Evolutionary conservation across 306 rosid genomes (phyloP).

Genomic region (Ammopiptanthus mongolicus): DNA sequence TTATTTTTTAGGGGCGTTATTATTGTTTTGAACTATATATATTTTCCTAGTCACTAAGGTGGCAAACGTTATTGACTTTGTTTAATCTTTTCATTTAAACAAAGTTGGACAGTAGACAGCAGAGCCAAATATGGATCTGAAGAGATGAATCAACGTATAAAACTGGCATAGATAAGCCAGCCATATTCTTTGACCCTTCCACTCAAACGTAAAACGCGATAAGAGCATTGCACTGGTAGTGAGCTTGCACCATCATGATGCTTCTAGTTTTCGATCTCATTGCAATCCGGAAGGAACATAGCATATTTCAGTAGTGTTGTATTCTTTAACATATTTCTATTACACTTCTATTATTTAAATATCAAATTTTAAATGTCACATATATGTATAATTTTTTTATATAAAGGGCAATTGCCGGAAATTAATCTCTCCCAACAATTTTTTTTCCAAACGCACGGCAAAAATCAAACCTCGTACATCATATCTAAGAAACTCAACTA

Average conservation of each 20-base stretch:
- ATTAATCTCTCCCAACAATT: too few species aligned
- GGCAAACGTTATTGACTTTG: conserved; percentile 22
- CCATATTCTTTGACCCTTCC: conserved; percentile 13
- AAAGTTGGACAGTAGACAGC: conserved; percentile 3
- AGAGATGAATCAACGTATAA: background rate
- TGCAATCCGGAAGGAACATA: background rate
- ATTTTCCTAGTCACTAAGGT: background rate
- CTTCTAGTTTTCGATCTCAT: conserved; percentile 10
- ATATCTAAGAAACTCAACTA: too few species aligned
- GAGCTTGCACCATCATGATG: conserved; percentile 9
- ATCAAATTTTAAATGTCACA: too few species aligned
- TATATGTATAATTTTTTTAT: too few species aligned
- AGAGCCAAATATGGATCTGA: conserved; percentile 30
- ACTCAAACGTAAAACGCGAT: background rate
- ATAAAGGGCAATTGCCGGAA: too few species aligned
- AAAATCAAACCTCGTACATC: too few species aligned
- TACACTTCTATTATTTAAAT: too few species aligned
- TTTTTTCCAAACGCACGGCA: too few species aligned
- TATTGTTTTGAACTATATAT: background rate
- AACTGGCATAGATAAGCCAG: background rate
- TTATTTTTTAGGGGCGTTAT: background rate
- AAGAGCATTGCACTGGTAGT: conserved; percentile 3
- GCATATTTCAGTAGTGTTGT: background rate
- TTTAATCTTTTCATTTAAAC: conserved; percentile 8
- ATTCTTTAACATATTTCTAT: background rate